Evolutionary conservation across 176 grass and related monocot genomes (phyloP).

Genomic region (Triticum monococcum): DNA sequence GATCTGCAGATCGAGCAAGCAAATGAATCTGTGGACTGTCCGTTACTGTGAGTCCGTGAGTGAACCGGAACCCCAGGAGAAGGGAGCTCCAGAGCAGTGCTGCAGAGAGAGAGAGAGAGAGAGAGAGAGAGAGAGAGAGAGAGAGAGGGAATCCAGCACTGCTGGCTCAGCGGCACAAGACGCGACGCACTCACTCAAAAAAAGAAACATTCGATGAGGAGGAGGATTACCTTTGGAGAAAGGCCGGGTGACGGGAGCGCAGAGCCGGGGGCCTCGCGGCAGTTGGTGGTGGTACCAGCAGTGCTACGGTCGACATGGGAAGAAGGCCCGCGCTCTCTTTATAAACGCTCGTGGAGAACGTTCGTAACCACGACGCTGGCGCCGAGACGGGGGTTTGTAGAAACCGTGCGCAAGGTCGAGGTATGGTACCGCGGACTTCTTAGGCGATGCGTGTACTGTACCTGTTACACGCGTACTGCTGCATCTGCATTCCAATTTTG

Average conservation of each 20-base stretch:
- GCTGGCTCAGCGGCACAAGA: no score
- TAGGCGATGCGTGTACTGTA: background rate
- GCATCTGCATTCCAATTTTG: no score
- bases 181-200: no score
- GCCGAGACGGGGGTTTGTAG: background rate
- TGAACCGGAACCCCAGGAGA: no score
- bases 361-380: background rate
- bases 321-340: background rate
- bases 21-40: background rate
- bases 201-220: no score
- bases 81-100: no score
- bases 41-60: background rate
- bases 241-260: background rate
- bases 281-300: background rate
- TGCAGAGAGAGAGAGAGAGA: background rate
- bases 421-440: background rate
- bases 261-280: background rate
- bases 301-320: background rate
- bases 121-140: background rate
- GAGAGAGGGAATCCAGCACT: background rate
- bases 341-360: background rate
- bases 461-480: background rate
- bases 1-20: conserved; percentile 14
- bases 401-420: background rate
- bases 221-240: background rate